Conservation (phyloP, 257 asterid species). For the Parsonsia alboflavescens region DNA sequence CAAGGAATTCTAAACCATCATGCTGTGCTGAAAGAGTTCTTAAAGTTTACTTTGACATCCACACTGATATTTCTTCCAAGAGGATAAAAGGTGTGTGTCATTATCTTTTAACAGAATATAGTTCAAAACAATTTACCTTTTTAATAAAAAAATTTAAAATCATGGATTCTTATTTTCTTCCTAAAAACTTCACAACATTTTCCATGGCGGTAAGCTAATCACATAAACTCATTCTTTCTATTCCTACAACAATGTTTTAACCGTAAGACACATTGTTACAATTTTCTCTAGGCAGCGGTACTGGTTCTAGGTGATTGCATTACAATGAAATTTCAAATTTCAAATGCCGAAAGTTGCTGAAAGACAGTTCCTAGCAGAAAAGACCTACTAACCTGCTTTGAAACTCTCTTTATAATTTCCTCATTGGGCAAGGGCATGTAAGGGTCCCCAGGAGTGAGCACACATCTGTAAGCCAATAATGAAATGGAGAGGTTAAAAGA, state of each 20-base stretch:
- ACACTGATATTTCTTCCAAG: not conserved
- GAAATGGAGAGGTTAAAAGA: slow-evolving; percentile 13
- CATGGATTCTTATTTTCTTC: not conserved
- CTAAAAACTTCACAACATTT: not conserved
- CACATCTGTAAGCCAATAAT: slow-evolving; percentile 54
- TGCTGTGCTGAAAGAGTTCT: not conserved
- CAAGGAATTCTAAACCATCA: not conserved
- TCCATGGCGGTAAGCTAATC: not conserved
- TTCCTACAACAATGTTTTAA: not conserved
- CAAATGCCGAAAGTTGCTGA: not conserved
- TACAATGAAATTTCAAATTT: not conserved
- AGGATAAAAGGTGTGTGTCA: not conserved
- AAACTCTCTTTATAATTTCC: slow-evolving; percentile 77
- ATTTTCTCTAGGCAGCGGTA: not conserved
- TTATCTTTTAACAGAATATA: not conserved
- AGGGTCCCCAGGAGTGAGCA: slow-evolving; percentile 97
- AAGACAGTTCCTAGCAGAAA: not conserved
- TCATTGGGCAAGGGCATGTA: slow-evolving; percentile 93
- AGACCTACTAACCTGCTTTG: slow-evolving; percentile 64
- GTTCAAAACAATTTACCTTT: not conserved
- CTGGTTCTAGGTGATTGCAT: not conserved
- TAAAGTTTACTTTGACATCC: not conserved
- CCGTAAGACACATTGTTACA: not conserved
- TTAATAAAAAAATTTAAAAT: no score
- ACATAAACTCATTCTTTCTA: not conserved